Base-by-base conservation (phyloP, 2,329 filamentous ascomycete genomes). In the Scleromitrula shiraiana region DNA sequence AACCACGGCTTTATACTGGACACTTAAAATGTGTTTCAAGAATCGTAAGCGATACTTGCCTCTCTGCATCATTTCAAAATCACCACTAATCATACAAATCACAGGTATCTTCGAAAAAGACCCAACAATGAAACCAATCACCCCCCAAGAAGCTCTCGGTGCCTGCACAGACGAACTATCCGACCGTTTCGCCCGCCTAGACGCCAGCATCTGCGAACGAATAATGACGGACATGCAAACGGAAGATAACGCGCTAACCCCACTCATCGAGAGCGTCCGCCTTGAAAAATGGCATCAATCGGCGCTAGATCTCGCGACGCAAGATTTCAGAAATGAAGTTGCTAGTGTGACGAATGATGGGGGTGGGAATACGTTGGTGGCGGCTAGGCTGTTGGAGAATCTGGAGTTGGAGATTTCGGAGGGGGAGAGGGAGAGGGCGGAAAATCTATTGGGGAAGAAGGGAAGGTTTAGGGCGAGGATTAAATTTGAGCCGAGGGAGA, bases 221-320 rank as follows among this genome's bases (percentile, higher is more conserved):
- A 75, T 95, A 50, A 68, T 83, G 23, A 77, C 81, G 22, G 86
- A 88, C 50, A 84, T 93, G 69, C 72, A 77, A 49, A 73, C 74
- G 49, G 89, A 95, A 66, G 85, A 91, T 60, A 73, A 76, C 51
- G 62, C 76, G 9, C 71, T 96, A 32, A 68, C 72, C 43, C 72
- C 74, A 42, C 80, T 80, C 61, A 72, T 93, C 17, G 77, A 84
- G 48, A 82, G 82, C 63, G 74, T 80, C 50, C 75, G 81, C 30
- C 73, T 95, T 9, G 78, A 80, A 6, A 74, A 83, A 48, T 95
- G 90, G 86, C 74, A 76, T 50, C 62, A 64, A 27, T 68, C 67
- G 10, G 65, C 67, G 24, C 50, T 68, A 8, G 60, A 62, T 6
- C 58, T 63, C 45, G 70, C 68, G 2, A 66, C 65, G 46, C 55